Evolutionary conservation across 192 early-diverging fungal genomes (phyloP), one percentile per base, ranked within the genome.

Genomic region (Coemansia pectinata): DNA sequence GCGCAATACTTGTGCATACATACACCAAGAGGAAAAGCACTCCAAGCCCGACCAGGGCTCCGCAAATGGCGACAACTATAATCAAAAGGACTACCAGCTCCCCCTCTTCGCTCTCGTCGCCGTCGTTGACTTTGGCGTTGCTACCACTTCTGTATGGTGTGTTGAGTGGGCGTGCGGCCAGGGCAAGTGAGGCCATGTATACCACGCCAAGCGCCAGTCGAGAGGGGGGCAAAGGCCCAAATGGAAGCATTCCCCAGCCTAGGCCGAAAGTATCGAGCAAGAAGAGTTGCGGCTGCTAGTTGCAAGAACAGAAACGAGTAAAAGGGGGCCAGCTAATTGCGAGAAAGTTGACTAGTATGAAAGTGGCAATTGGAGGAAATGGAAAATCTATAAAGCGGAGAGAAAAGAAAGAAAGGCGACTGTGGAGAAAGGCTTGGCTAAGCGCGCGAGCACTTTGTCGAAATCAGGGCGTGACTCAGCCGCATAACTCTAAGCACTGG

Each of bases 1-100:
- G 67, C 42, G 71, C 69, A 15, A 77, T 12, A 40, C 65, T 58
- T 31, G 58, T 50, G 23, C 71, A 65, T 0, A 62, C 65, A 48
- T 67, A 77, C 12, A 77, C 62, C 47, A 71, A 40, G 15, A 73
- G 12, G 47, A 82, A 70, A 38, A 77, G 71, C 33, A 71, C 61
- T 27, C 74, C 74, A 44, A 77, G 69, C 9, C 79, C 79, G 21
- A 74, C 65, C 53, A 82, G 53, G 11, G 74, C 55, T 9, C 79
- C 79, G 62, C 68, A 74, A 40, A 82, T 70, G 14, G 79, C 71
- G 3, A 63, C 64, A 5, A 77, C 34, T 65, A 82, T 48, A n/a
- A 82, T 77, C 39, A 82, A 66, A 33, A 71, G 62, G 12, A 72
- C 72, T 34, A 77, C 39, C 38, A 82, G 52, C 65, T 63, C 75